Conservation (phyloP, 1,139 yeast genomes). For the Saccharomyces pastorianus region DNA sequence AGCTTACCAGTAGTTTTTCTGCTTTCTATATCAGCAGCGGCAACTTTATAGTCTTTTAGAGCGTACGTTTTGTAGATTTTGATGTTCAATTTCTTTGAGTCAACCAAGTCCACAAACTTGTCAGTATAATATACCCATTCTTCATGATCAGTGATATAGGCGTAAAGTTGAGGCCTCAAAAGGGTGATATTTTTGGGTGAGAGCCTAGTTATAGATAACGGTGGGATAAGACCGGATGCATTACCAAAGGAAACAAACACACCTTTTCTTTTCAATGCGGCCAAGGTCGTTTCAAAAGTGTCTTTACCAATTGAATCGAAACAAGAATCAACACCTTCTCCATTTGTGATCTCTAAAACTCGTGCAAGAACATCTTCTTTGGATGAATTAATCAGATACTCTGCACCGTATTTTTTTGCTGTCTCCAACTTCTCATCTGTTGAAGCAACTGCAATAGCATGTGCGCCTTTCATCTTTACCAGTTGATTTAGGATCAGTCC, state of each 20-base stretch:
- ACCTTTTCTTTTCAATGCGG: conserved; percentile 62
- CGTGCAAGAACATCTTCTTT: conserved; percentile 44
- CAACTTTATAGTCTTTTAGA: conserved; percentile 53
- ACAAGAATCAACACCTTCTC: conserved; percentile 63
- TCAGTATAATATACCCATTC: conserved; percentile 52
- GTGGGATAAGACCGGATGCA: conserved; percentile 78
- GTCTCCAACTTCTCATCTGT: conserved; percentile 52
- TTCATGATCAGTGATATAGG: conserved; percentile 45
- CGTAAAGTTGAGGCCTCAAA: conserved; percentile 54
- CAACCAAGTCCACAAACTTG: conserved; percentile 39
- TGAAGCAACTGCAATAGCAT: conserved; percentile 79
- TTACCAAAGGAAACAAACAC: conserved; percentile 73
- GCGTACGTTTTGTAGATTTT: conserved; percentile 48
- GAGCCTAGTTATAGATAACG: conserved; percentile 45
- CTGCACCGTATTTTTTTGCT: conserved; percentile 70
- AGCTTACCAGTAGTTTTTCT: conserved; percentile 77
- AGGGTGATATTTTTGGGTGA: conserved; percentile 55
- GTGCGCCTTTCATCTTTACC: conserved; percentile 55
- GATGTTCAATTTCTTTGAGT: conserved; percentile 44
- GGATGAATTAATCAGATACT: conserved; percentile 52
- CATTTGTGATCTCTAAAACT: conserved; percentile 60
- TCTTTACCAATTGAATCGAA: conserved; percentile 84
- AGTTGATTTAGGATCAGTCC: conserved; percentile 66
- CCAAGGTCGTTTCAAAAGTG: conserved; percentile 58
- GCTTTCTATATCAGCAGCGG: conserved; percentile 58